These are phyloP conservation scores for Nepenthes mirabilis DNA, from an alignment of 148 eudicot genomes.

Conservation along the genomic window DNA sequence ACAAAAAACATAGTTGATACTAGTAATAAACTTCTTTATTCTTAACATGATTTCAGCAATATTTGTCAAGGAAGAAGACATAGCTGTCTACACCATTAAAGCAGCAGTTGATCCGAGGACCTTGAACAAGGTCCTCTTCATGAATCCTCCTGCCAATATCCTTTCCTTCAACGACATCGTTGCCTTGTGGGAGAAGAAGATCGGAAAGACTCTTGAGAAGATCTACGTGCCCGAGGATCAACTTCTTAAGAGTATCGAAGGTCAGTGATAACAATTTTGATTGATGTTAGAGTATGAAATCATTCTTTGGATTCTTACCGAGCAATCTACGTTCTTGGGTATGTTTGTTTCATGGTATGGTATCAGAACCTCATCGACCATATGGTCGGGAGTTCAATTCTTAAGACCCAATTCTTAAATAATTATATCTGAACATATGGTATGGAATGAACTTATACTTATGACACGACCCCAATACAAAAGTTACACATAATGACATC, in stretches of 20 bases:
- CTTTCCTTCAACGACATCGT: slow-evolving; percentile 25
- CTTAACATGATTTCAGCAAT: slow-evolving; percentile 7
- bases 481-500: too few species aligned
- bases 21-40: background rate
- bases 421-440: too few species aligned
- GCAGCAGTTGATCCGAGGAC: slow-evolving; percentile 8
- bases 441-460: too few species aligned
- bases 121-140: slow-evolving; percentile 8
- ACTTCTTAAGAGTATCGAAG: slow-evolving; percentile 15
- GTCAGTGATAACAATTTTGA: background rate
- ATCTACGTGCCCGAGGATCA: slow-evolving; percentile 17
- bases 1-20: background rate
- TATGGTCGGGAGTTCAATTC: too few species aligned
- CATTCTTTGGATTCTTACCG: too few species aligned
- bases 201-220: slow-evolving; percentile 19
- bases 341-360: too few species aligned
- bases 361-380: too few species aligned
- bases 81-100: slow-evolving; percentile 8
- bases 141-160: slow-evolving; percentile 19
- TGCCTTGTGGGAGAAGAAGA: slow-evolving; percentile 25
- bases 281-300: too few species aligned
- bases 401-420: too few species aligned
- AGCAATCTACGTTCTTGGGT: too few species aligned
- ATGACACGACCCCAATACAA: too few species aligned
- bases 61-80: slow-evolving; percentile 16